phyloP scores from a whole-genome alignment of 2,329 filamentous ascomycete species.

The Phaeoacremonium minimum region DNA sequence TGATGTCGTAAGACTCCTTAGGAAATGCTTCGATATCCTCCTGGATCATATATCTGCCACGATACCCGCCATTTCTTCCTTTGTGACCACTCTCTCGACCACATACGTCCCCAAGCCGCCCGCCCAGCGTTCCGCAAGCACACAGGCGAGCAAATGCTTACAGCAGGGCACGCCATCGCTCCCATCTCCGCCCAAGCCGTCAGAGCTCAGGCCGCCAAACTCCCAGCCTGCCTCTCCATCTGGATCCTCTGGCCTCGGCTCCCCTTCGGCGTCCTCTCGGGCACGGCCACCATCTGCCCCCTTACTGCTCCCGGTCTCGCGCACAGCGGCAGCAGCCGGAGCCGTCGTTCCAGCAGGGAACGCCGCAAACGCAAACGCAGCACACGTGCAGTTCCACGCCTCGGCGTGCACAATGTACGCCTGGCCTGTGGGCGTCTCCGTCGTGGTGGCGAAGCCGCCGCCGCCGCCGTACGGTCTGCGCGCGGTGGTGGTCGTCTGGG shows the following conservation, averaged over 20 bases:
- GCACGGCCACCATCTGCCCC: not conserved
- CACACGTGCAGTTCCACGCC: constrained; percentile 88
- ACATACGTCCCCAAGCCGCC: constrained; percentile 52
- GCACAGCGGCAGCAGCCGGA: constrained; percentile 3
- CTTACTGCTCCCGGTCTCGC: constrained; percentile 4
- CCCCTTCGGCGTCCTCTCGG: constrained; percentile 8
- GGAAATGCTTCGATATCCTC: too few species aligned
- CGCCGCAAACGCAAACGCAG: constrained; percentile 72
- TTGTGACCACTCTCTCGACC: constrained; percentile 46
- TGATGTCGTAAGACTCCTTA: too few species aligned
- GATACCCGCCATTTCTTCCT: constrained; percentile 71
- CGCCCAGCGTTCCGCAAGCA: constrained; percentile 65
- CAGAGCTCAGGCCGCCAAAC: constrained; percentile 47
- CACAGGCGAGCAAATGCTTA: constrained; percentile 85
- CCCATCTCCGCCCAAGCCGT: constrained; percentile 20
- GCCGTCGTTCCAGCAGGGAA: constrained; percentile 40
- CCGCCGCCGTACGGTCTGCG: constrained; percentile 22
- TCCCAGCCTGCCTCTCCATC: constrained; percentile 16
- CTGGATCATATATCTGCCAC: constrained; percentile 40
- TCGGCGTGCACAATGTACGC: constrained; percentile 67
- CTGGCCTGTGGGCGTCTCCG: constrained; percentile 2
- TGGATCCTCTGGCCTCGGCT: constrained; percentile 2
- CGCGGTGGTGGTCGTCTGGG: constrained; percentile 27
- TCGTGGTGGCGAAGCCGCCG: constrained; percentile 14
- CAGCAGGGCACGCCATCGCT: constrained; percentile 55